Conservation (phyloP, 202 grass and related monocot genomes). For the Musa balbisiana region DNA sequence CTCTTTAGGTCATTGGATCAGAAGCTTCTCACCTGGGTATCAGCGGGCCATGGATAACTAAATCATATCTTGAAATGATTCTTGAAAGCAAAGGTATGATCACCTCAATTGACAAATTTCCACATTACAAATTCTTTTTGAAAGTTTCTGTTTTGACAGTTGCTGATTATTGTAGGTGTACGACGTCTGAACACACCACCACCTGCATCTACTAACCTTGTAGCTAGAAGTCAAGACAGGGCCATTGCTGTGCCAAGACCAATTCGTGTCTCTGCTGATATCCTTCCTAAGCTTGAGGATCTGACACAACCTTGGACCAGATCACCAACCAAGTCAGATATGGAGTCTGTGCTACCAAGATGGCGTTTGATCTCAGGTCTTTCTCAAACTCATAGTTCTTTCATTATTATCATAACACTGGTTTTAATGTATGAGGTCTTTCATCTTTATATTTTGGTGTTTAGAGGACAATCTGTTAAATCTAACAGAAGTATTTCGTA, state of each 20-base stretch:
- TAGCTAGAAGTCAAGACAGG: slow-evolving; percentile 77
- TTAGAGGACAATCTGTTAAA: slow-evolving; percentile 1
- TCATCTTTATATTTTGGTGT: slow-evolving; percentile 6
- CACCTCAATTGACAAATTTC: slow-evolving; percentile 15
- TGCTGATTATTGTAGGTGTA: slow-evolving; percentile 49
- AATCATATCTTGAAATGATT: slow-evolving; percentile 99
- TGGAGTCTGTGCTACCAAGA: slow-evolving; percentile 66
- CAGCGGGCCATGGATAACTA: slow-evolving; percentile 88
- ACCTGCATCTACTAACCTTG: slow-evolving; percentile 54
- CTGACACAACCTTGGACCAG: slow-evolving; percentile 76
- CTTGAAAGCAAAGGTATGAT: slow-evolving; percentile 81
- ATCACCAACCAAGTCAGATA: slow-evolving; percentile 77
- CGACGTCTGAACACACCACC: slow-evolving; percentile 93
- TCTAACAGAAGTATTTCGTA: background rate
- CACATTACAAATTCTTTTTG: background rate
- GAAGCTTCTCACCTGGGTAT: slow-evolving; percentile 71
- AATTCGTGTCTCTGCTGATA: slow-evolving; percentile 53
- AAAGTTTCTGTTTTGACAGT: slow-evolving; percentile 27
- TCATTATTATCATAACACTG: slow-evolving; percentile 10
- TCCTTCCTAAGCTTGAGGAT: slow-evolving; percentile 56
- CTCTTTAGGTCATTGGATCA: slow-evolving; percentile 80
- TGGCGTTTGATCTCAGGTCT: slow-evolving; percentile 84
- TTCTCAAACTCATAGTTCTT: slow-evolving; percentile 20
- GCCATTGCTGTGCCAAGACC: slow-evolving; percentile 76
- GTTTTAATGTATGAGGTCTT: background rate